Conservation (phyloP, 2,329 filamentous ascomycete genomes). For the Aspergillus tanneri region DNA sequence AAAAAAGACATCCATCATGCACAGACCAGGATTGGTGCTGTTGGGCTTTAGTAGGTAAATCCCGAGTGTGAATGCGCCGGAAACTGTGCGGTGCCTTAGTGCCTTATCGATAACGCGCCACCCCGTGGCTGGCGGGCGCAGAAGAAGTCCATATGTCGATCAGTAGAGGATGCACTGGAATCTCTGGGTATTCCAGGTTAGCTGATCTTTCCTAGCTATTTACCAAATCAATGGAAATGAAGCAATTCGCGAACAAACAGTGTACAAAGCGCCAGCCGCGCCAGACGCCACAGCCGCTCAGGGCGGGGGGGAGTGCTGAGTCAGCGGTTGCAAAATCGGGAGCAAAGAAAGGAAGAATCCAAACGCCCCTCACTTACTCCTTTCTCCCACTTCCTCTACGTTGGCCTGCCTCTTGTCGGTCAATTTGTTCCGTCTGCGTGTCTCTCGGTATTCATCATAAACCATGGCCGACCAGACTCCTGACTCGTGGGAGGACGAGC, state of each 20-base stretch:
- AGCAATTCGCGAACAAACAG: slow-evolving; percentile 8
- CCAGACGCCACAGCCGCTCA: slow-evolving; percentile 14
- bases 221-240: too few species aligned
- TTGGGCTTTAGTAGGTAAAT: neutral
- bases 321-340: slow-evolving; percentile 33
- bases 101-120: slow-evolving; percentile 29
- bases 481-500: slow-evolving; percentile 93
- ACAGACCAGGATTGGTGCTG: neutral
- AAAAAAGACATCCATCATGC: slow-evolving; percentile 71
- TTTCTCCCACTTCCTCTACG: slow-evolving; percentile 7
- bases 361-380: slow-evolving; percentile 27
- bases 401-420: slow-evolving; percentile 15
- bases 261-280: slow-evolving; percentile 15
- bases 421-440: slow-evolving; percentile 25
- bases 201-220: too few species aligned
- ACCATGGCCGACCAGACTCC: slow-evolving; percentile 73
- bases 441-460: slow-evolving; percentile 22
- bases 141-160: neutral
- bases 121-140: slow-evolving; percentile 11
- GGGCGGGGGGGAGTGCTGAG: slow-evolving; percentile 25
- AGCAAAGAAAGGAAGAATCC: slow-evolving; percentile 15
- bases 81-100: neutral
- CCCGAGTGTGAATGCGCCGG: slow-evolving; percentile 4
- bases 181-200: too few species aligned
- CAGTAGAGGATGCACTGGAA: too few species aligned